Evolutionary conservation across 768 basidiomycete genomes (phyloP).

Genomic region (Termitomyces sp.): DNA sequence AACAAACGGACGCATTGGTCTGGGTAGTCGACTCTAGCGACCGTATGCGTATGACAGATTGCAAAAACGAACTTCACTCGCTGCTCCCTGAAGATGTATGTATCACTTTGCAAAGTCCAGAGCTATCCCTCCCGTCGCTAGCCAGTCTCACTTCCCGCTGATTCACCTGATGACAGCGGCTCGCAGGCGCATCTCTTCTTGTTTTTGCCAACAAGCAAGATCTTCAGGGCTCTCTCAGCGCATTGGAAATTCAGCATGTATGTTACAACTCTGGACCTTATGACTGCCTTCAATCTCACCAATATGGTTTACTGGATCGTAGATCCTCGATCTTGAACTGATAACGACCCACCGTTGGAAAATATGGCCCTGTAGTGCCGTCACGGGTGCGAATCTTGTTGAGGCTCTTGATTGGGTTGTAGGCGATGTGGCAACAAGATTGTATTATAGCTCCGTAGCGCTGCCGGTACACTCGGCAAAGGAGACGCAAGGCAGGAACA

Average conservation of each 20-base stretch:
- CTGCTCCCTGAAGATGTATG: constrained; percentile 90
- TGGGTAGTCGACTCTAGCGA: constrained; percentile 99
- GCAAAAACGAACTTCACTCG: constrained; percentile 78
- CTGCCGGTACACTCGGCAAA: background rate
- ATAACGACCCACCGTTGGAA: constrained; percentile 90
- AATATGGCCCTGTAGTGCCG: constrained; percentile 88
- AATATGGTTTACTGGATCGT: background rate
- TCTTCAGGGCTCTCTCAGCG: constrained; percentile 79
- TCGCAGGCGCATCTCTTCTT: constrained; percentile 92
- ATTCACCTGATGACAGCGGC: constrained; percentile 47
- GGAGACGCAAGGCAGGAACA: background rate
- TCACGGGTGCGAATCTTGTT: constrained; percentile 81
- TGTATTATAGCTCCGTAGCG: constrained; percentile 70
- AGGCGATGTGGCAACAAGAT: constrained; percentile 75
- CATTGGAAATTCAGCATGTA: constrained; percentile 78
- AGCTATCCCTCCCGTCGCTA: constrained; percentile 2
- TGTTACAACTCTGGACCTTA: constrained; percentile 4
- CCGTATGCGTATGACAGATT: constrained; percentile 84
- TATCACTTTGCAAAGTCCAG: background rate
- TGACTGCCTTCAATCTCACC: constrained; percentile 3
- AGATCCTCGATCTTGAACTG: constrained; percentile 46
- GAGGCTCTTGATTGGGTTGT: constrained; percentile 92
- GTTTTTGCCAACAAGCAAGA: constrained; percentile 99
- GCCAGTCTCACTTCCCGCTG: background rate
- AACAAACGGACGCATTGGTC: constrained; percentile 95